Evolutionary conservation across 2,329 filamentous ascomycete species (phyloP).

Genomic region (Verticillium isaacii): DNA sequence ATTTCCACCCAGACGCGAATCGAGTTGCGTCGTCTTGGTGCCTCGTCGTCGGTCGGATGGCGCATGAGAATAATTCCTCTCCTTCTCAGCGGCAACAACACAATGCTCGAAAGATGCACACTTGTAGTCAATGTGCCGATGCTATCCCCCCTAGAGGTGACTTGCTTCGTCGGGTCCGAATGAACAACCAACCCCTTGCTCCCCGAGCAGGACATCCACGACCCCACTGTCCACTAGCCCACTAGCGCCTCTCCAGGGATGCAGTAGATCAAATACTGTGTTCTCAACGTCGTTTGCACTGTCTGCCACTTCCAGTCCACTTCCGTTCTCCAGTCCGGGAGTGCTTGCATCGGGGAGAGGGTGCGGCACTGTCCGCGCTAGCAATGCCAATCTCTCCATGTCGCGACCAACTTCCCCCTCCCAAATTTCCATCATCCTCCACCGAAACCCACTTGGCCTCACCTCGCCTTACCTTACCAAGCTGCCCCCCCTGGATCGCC

Average conservation of each 20-base stretch:
- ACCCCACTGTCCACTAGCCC: neutral
- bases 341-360: neutral
- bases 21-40: no score
- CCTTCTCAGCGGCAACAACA: neutral
- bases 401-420: neutral
- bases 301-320: neutral
- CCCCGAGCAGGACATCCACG: neutral
- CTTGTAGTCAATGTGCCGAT: neutral
- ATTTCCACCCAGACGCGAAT: neutral
- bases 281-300: neutral
- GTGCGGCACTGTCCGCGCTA: neutral
- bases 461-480: neutral
- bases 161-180: no score
- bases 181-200: no score
- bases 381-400: neutral
- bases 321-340: neutral
- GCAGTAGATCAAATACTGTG: neutral
- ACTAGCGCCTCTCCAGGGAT: neutral
- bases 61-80: no score
- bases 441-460: neutral
- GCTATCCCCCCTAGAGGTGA: no score
- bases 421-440: neutral
- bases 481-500: neutral
- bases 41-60: no score
- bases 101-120: neutral